Evolutionary conservation across 352 stramenopile genomes (phyloP).

Genomic region (Phytophthora brassicae): DNA sequence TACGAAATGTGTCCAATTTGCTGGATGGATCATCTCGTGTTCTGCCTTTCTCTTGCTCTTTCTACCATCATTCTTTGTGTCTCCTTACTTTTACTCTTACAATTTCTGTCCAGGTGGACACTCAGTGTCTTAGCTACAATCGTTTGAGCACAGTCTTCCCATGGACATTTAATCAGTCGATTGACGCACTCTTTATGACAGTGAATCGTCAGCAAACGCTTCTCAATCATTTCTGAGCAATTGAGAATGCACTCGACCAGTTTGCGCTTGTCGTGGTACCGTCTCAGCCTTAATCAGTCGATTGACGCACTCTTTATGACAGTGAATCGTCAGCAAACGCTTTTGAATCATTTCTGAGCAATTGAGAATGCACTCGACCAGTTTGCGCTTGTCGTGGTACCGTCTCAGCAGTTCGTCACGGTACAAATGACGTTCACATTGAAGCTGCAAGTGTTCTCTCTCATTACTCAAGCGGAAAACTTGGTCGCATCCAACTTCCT

Average conservation of each 20-base stretch:
- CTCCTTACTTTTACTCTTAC: constrained; percentile 33
- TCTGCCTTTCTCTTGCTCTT: constrained; percentile 6
- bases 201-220: constrained; percentile 36
- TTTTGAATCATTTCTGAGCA: constrained; percentile 41
- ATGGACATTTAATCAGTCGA: constrained; percentile 49
- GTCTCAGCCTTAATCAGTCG: constrained; percentile 46
- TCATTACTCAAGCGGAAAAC: constrained; percentile 38
- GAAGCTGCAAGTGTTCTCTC: constrained; percentile 28
- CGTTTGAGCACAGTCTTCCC: constrained; percentile 49
- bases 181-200: constrained; percentile 49
- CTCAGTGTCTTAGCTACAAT: constrained; percentile 47
- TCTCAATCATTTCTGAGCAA: constrained; percentile 40
- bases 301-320: constrained; percentile 45
- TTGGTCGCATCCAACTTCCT: constrained; percentile 44
- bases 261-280: constrained; percentile 48
- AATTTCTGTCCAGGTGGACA: constrained; percentile 43
- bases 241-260: constrained; percentile 48
- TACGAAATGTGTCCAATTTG: constrained; percentile 31
- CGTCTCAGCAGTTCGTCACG: constrained; percentile 43
- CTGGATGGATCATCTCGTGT: constrained; percentile 40
- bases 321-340: constrained; percentile 40
- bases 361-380: constrained; percentile 48
- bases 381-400: constrained; percentile 40
- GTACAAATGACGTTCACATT: constrained; percentile 45
- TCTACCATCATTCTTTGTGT: constrained; percentile 31